phyloP scores from a whole-genome alignment of 2,329 filamentous ascomycete species.

The Colletotrichum sansevieriae region DNA sequence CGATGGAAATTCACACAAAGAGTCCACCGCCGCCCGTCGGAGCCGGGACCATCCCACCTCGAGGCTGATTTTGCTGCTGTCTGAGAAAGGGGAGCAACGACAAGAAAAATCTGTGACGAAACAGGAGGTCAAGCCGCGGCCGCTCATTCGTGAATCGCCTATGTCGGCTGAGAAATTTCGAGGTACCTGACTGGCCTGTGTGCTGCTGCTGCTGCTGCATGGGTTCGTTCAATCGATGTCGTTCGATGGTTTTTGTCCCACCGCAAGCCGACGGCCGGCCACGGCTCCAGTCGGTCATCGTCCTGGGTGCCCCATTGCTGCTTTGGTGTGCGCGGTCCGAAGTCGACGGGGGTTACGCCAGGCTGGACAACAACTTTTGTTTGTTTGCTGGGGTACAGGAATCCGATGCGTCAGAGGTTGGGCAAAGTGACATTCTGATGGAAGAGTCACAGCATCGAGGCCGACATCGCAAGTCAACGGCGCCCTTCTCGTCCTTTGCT shows the following conservation, averaged over 20 bases:
- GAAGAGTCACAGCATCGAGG: constrained; percentile 6
- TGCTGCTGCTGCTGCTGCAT: not conserved
- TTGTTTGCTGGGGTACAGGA: not conserved
- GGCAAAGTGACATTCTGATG: not conserved
- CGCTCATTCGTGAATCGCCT: constrained; percentile 31
- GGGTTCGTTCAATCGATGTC: not conserved
- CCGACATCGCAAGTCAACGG: constrained; percentile 32
- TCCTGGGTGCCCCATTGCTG: constrained; percentile 36
- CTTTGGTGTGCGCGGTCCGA: constrained; percentile 41
- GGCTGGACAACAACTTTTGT: not conserved
- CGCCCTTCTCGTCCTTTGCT: constrained; percentile 26
- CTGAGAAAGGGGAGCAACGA: constrained; percentile 9
- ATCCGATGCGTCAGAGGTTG: no score
- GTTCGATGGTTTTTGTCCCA: constrained; percentile 31
- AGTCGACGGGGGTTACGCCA: constrained; percentile 17
- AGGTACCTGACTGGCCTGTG: constrained; percentile 9
- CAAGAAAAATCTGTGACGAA: constrained; percentile 39
- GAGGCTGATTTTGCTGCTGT: constrained; percentile 12
- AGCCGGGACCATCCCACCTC: constrained; percentile 29
- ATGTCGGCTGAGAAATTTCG: constrained; percentile 2
- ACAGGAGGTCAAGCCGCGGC: constrained; percentile 39
- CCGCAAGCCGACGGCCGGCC: constrained; percentile 39
- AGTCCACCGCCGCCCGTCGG: constrained; percentile 4
- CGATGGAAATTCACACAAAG: not conserved
- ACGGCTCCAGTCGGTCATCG: constrained; percentile 41